A percentile compares a stretch with the other conserved stretches of the same genome.
Evolutionary conservation across 306 rosid genomes (phyloP).

Genomic region (Dicorynia guianensis): DNA sequence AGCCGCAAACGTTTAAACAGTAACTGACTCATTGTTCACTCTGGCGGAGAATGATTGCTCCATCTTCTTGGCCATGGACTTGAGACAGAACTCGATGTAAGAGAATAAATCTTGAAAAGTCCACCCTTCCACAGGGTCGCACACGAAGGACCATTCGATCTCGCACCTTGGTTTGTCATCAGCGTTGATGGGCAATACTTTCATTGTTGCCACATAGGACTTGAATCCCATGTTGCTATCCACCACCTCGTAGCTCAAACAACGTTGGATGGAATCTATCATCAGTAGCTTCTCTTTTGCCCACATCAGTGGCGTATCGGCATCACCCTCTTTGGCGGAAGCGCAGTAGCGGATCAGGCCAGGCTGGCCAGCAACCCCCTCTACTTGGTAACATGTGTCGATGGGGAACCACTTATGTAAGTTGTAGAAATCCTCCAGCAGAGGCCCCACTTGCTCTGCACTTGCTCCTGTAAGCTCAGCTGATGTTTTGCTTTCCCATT

Average conservation of each 20-base stretch:
- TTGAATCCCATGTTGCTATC: conserved; percentile 46
- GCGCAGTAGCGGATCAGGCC: conserved; percentile 48
- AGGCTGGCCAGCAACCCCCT: conserved; percentile 41
- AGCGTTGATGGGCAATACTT: conserved; percentile 21
- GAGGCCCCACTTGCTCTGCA: conserved; percentile 40
- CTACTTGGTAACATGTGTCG: conserved; percentile 46
- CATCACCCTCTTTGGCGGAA: background rate
- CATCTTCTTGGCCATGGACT: conserved; percentile 42
- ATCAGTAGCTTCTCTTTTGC: too few relatives aligned
- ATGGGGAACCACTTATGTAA: conserved; percentile 38
- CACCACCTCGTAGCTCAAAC: too few relatives aligned
- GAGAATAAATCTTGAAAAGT: conserved; percentile 33
- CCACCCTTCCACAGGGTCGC: conserved; percentile 56
- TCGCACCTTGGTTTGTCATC: conserved; percentile 40
- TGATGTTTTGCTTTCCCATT: conserved; percentile 48
- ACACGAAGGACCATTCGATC: conserved; percentile 61
- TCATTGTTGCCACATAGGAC: conserved; percentile 50
- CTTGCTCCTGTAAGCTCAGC: conserved; percentile 15
- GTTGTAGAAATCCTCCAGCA: conserved; percentile 54
- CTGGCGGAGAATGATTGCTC: conserved; percentile 21
- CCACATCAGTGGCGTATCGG: background rate
- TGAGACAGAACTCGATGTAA: conserved; percentile 20
- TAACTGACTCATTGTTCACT: background rate
- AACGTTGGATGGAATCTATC: too few relatives aligned
- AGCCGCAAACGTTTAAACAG: too few relatives aligned